phyloP scores from a whole-genome alignment of 768 basidiomycete species.

The Russula vinacea region DNA sequence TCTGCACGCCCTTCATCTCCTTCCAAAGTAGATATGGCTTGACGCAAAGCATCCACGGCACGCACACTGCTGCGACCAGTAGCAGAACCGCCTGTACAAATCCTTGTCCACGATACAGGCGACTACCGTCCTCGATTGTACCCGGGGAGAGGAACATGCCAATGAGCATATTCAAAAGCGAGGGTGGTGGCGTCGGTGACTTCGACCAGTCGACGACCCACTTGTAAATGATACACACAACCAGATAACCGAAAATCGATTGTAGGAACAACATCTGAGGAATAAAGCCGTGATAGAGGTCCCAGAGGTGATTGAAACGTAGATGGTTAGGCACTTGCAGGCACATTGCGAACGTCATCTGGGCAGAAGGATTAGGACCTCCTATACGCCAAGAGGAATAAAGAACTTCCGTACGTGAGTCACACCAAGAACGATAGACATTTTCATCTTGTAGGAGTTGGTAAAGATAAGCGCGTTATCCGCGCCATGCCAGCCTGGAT shows the following conservation, averaged over 20 bases:
- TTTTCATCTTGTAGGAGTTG: constrained; percentile 99
- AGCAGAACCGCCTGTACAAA: constrained; percentile 77
- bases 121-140: constrained; percentile 58
- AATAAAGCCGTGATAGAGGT: constrained; percentile 92
- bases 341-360: constrained; percentile 99
- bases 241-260: constrained; percentile 96
- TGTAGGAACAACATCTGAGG: constrained; percentile 97
- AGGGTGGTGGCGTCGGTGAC: constrained; percentile 69
- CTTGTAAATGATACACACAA: constrained; percentile 93
- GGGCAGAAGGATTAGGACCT: constrained; percentile 1
- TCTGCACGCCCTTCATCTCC: constrained; percentile 81
- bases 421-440: constrained; percentile 95
- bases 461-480: constrained; percentile 91
- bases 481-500: constrained; percentile 92
- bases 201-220: constrained; percentile 92
- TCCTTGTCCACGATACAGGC: constrained; percentile 86
- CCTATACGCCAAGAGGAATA: background rate
- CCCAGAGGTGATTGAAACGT: constrained; percentile 81
- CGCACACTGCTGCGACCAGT: constrained; percentile 76
- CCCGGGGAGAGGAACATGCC: constrained; percentile 94
- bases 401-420: constrained; percentile 69
- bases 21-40: constrained; percentile 92
- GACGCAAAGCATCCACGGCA: constrained; percentile 89
- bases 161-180: constrained; percentile 93
- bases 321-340: constrained; percentile 94